Base-by-base conservation (phyloP, 768 basidiomycete genomes). In the Boletellus sp. region DNA sequence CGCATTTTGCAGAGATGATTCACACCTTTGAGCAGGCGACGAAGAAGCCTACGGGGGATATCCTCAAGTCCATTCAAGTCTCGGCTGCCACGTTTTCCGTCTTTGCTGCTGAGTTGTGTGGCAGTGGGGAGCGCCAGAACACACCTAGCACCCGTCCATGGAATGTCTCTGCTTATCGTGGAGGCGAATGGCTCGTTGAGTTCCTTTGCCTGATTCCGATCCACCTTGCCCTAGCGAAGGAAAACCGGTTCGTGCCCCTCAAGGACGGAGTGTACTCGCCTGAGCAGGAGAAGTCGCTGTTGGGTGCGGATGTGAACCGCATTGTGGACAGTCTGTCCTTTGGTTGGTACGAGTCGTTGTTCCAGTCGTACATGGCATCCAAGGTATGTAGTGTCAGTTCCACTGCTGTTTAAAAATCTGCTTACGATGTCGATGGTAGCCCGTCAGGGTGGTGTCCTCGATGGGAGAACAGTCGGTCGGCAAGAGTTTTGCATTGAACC, bases 381-480 rank as follows among this genome's bases (percentile, higher is more conserved):
- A 84, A 78, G 73, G 81, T 75, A 39, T 6, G 64, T 42, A 13
- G 28, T 0, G 4, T 24, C 2, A 1, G 28, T 44, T 3, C 9
- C 9, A 7, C 2, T 1, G 17, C 2, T 1, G 1, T 28, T 2
- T 1, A 0, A 2, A 3, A 9, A 1, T 1, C 10, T 1, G 3
- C 2, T 24, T 24, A 51, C 17, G 6, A 1, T 15, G 0, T 1
- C 15, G 7, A 28, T 35, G 11, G 42, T 33, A 83, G 79, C 81
- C 80, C 2, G 81, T 84, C 13, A 77, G 74, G 53, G 83, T 84
- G 3, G 82, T 84, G 1, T 81, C 82, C 0, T 84, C 83, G 0
- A 83, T 84, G 83, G 82, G 81, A 1, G 81, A 83, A 58, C 83
- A 84, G 57, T 83, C 80, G 0, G 82, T 84, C 1, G 83, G 82